Percentiles rank a stretch among this genome's conserved stretches.
Conservation (phyloP, 345 rosid genomes). For the Kernera saxatilis region DNA sequence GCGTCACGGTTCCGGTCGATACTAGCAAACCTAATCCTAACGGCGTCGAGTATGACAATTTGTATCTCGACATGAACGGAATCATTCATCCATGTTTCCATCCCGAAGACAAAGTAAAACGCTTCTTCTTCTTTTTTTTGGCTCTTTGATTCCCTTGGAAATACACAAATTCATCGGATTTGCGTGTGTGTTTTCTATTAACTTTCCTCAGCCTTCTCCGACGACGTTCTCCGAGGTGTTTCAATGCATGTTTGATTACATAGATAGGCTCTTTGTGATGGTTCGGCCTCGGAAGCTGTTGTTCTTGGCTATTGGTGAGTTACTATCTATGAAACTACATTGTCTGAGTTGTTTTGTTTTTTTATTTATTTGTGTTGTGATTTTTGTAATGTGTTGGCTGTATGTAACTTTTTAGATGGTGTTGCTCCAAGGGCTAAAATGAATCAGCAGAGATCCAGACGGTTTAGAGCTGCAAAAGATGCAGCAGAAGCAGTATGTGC, state of each 20-base stretch:
- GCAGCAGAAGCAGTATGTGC: constrained; percentile 72
- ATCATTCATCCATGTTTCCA: constrained; percentile 98
- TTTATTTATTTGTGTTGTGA: not conserved
- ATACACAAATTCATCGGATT: not conserved
- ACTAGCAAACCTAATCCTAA: constrained; percentile 83
- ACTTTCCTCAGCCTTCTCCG: constrained; percentile 61
- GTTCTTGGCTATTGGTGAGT: constrained; percentile 86
- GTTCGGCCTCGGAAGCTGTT: constrained; percentile 87
- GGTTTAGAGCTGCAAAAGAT: constrained; percentile 93
- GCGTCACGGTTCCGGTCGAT: constrained; percentile 66
- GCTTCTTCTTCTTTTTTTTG: not conserved
- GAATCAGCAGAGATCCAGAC: constrained; percentile 94
- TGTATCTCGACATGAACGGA: constrained; percentile 99
- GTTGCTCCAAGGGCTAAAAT: constrained; percentile 98
- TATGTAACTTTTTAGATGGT: constrained; percentile 48
- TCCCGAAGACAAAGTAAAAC: constrained; percentile 87
- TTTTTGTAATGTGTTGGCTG: not conserved
- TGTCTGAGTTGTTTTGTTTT: not conserved
- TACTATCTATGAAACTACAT: not conserved
- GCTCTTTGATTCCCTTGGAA: not conserved
- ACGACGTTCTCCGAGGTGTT: constrained; percentile 73
- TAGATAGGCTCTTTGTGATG: constrained; percentile 87
- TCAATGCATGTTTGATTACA: constrained; percentile 78
- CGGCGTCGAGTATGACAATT: constrained; percentile 72
- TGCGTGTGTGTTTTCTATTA: not conserved